Evolutionary conservation across 331 rosid species (phyloP), one percentile per base, ranked within the genome.

Genomic region (Pyrus hybrid): DNA sequence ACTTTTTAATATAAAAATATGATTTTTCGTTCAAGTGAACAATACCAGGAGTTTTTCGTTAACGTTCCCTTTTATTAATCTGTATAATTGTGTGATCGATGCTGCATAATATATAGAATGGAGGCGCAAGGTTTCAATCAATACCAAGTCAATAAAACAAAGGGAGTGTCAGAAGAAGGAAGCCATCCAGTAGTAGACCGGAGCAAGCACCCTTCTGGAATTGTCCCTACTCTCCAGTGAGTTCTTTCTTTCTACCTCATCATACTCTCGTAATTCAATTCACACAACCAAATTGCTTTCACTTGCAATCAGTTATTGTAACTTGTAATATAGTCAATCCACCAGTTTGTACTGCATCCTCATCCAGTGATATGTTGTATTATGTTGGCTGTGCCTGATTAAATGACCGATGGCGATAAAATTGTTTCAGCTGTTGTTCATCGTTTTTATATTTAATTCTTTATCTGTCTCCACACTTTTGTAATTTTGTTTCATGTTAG

Each of bases 201-300:
- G 65, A 85, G 78, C 84, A 88, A 90, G 78, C 96, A 94, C 64
- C 99, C 97, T 87, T 92, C 96, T 78, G 97, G 97, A 80, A 94
- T 92, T 28, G 92, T 94, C 47, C 99, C 99, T 41, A 94, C 95
- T 73, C 93, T 94, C 8, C 99, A 90, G 99, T 94, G 92, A 88
- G 99, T 90, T 78, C 51, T 22, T 33, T 7, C 53, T n/a, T 12
- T n/a, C 28, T 9, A 66, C 49, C 68, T n/a, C 13, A 6, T 10
- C 53, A 2, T 12, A 32, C 22, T 33, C 20, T 10, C 8, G 7
- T 8, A 8, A 8, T 23, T 57, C 28, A n/a, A 11, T n/a, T 30
- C 5, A 23, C 65, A 23, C 6, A 57, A 11, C 13, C 13, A 1
- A 57, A 20, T n/a, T n/a, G 33, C 29, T 61, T 11, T 23, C 32